Evolutionary conservation across 2,329 filamentous ascomycete genomes (phyloP), one percentile per base, ranked within the genome.

Genomic region (Colletotrichum horii): DNA sequence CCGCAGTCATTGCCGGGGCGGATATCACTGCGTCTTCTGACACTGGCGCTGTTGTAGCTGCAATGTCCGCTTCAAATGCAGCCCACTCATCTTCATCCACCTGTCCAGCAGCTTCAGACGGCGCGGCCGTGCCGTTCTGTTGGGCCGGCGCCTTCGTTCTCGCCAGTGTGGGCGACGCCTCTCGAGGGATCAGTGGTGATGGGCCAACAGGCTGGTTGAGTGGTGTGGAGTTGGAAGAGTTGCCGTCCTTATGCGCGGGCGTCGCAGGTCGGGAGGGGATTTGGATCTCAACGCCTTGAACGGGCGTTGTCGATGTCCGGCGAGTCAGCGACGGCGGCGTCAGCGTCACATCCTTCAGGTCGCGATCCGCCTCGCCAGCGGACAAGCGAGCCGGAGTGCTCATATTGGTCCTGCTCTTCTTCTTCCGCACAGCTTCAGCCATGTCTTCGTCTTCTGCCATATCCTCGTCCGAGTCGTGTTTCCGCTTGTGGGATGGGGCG

Each of bases 31-130:
- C 92, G 74, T 90, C 88, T 56, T 84, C 81, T 26, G 82, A 80
- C 76, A 84, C 84, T 4, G 85, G 80, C 3, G 80, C 81, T 32
- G 82, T 79, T 28, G 86, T 81, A 34, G 86, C 85, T 22, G 92
- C 93, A 71, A 98, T 92, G 70, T 98, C 95, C 4, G 94, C 94
- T 82, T 98, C 94, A 81, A 98, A 97, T 11, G 95, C 94, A 3
- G 94, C 94, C 94, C 94, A 97, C 84, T 97, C 94, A 70, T 93
- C 91, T 80, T 98, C 95, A 81, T 96, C 92, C 11, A 88, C 85
- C 9, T 82, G 78, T 22, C 78, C 74, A 56, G 79, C 69, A 22
- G 77, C 58, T 36, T 71, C 43, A 68, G 62, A 66, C 22, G 70
- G 68, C 55, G 77, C 71, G n/a, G 78, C 56, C 14, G 80, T 74